Percentiles rank a stretch among this genome's conserved stretches.
phyloP scores from a whole-genome alignment of 768 basidiomycete genomes.

The Mycena belliarum region DNA sequence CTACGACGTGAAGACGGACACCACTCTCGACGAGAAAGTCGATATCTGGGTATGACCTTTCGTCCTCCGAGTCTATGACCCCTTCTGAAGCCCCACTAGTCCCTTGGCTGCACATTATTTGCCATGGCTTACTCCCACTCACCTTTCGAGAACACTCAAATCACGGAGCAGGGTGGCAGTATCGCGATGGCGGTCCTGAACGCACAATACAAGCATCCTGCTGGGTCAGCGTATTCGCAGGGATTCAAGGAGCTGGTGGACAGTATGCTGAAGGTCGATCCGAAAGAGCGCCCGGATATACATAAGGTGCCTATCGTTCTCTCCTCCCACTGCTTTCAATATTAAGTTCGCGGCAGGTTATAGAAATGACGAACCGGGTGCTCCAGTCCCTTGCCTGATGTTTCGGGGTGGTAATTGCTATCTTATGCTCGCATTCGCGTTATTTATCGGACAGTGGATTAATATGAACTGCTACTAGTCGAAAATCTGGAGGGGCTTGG shows the following conservation, averaged over 20 bases:
- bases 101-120: conserved; percentile 92
- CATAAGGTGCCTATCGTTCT: conserved; percentile 65
- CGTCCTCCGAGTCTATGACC: neutral
- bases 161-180: conserved; percentile 91
- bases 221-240: conserved; percentile 76
- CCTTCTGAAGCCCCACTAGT: conserved; percentile 47
- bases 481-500: conserved; percentile 19
- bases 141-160: conserved; percentile 91
- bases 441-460: conserved; percentile 21
- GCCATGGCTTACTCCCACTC: conserved; percentile 95
- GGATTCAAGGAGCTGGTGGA: conserved; percentile 83
- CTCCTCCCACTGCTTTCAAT: neutral
- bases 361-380: conserved; percentile 63
- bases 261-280: conserved; percentile 80
- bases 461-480: conserved; percentile 12
- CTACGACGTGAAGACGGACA: conserved; percentile 94
- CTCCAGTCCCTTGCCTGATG: conserved; percentile 56
- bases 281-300: conserved; percentile 82
- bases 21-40: conserved; percentile 87
- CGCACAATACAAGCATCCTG: conserved; percentile 89
- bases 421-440: conserved; percentile 17
- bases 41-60: conserved; percentile 83
- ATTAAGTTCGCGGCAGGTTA: conserved; percentile 46
- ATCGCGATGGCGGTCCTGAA: conserved; percentile 98
- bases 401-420: conserved; percentile 1